phyloP scores from a whole-genome alignment of 2,329 filamentous ascomycete genomes.

The Westerdykella ornata region DNA sequence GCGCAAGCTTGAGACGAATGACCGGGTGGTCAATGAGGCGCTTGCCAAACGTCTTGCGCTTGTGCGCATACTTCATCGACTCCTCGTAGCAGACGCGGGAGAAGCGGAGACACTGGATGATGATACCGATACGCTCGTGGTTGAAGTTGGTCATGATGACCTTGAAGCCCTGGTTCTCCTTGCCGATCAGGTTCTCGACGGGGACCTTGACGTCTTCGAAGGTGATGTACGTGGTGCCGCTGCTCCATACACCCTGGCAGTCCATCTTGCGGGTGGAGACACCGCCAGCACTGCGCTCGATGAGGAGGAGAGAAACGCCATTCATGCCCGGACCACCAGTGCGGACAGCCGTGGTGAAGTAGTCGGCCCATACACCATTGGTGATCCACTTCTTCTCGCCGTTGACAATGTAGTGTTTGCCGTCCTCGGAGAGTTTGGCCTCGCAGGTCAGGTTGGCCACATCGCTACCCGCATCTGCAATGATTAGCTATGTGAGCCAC shows the following conservation, averaged over 20 bases:
- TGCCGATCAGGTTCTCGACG: slow-evolving; percentile 96
- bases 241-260: slow-evolving; percentile 95
- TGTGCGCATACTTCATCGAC: slow-evolving; percentile 92
- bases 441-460: slow-evolving; percentile 94
- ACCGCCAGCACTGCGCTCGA: slow-evolving; percentile 76
- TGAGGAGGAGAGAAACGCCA: slow-evolving; percentile 81
- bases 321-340: slow-evolving; percentile 88
- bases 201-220: slow-evolving; percentile 99
- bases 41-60: slow-evolving; percentile 94
- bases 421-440: slow-evolving; percentile 88
- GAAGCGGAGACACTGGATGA: slow-evolving; percentile 95
- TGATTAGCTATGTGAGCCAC: slow-evolving; percentile 6
- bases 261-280: slow-evolving; percentile 95
- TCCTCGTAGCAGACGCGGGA: slow-evolving; percentile 96
- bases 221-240: slow-evolving; percentile 92
- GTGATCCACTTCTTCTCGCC: slow-evolving; percentile 99
- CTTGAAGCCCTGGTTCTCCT: slow-evolving; percentile 97
- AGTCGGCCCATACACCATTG: slow-evolving; percentile 93
- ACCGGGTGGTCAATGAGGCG: slow-evolving; percentile 94
- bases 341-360: slow-evolving; percentile 94
- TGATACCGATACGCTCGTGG: slow-evolving; percentile 97
- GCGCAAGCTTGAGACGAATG: slow-evolving; percentile 93
- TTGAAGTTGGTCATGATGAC: slow-evolving; percentile 99
- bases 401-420: slow-evolving; percentile 99
- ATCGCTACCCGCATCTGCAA: slow-evolving; percentile 78